These are phyloP conservation scores for Serendipita sp. DNA, from an alignment of 768 basidiomycete species.

Conservation along the genomic window DNA sequence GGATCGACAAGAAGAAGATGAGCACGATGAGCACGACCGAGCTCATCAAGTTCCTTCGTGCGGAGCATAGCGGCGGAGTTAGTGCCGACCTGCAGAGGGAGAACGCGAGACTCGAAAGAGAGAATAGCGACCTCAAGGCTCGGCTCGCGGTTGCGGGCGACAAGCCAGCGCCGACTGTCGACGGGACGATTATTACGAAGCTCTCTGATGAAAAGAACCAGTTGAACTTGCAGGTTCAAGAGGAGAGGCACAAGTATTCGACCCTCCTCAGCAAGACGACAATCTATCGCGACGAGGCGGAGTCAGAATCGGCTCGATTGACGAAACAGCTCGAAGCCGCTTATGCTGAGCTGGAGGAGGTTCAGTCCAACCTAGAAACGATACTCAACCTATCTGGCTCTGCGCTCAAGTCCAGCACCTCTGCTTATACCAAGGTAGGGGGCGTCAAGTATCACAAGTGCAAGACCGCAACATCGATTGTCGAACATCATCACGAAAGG, in stretches of 20 bases:
- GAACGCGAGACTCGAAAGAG: background rate
- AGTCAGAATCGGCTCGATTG: background rate
- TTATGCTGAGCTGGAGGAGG: background rate
- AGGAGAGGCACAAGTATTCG: background rate
- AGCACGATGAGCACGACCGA: background rate
- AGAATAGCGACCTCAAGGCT: background rate
- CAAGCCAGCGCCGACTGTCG: background rate
- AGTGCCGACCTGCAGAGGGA: background rate
- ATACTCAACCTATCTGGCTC: background rate
- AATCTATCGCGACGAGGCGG: background rate
- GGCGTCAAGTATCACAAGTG: background rate
- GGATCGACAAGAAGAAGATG: background rate
- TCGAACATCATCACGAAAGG: too few relatives aligned
- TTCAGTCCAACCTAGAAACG: background rate
- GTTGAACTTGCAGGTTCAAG: background rate
- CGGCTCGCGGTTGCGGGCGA: background rate
- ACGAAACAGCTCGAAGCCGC: background rate
- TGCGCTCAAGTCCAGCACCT: background rate
- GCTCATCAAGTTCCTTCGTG: background rate
- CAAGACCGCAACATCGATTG: too few relatives aligned
- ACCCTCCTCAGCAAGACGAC: background rate
- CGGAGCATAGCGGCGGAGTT: too few relatives aligned
- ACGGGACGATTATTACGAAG: background rate
- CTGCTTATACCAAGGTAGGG: background rate
- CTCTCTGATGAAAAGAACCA: background rate